These are phyloP conservation scores for Prunus dulcis DNA, from an alignment of 306 rosid species.

Conservation along the genomic window DNA sequence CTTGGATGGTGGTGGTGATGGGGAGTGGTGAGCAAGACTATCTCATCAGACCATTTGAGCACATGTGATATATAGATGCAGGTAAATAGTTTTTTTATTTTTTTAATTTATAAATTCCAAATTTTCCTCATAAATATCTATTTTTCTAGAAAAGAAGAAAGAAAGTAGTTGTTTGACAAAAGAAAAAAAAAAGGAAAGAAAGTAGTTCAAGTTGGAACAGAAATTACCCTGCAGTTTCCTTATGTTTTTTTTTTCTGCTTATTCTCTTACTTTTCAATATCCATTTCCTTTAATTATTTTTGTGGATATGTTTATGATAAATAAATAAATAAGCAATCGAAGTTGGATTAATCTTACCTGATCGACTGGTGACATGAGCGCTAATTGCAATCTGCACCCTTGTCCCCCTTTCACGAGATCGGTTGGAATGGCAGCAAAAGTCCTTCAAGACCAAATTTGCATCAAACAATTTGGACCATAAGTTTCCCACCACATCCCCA, in stretches of 20 bases:
- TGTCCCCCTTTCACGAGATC: neutral
- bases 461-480: neutral
- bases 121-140: neutral
- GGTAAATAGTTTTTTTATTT: neutral
- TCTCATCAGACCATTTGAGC: neutral
- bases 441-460: neutral
- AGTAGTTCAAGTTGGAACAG: neutral
- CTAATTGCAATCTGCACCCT: neutral
- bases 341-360: neutral
- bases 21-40: neutral
- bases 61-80: neutral
- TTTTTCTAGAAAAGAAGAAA: neutral
- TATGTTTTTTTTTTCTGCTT: neutral
- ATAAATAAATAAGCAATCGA: too few species aligned
- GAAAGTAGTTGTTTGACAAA: neutral
- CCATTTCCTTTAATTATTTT: neutral
- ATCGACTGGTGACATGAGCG: neutral
- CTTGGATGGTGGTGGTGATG: neutral
- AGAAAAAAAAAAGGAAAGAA: neutral
- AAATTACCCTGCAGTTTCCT: constrained; percentile 21
- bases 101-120: neutral
- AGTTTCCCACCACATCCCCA: neutral
- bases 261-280: neutral
- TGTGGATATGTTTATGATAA: neutral
- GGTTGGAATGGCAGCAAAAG: neutral